Evolutionary conservation across 208 protist genomes (phyloP), one percentile per base, ranked within the genome.

Genomic region (Trypanosomatidae sp.): DNA sequence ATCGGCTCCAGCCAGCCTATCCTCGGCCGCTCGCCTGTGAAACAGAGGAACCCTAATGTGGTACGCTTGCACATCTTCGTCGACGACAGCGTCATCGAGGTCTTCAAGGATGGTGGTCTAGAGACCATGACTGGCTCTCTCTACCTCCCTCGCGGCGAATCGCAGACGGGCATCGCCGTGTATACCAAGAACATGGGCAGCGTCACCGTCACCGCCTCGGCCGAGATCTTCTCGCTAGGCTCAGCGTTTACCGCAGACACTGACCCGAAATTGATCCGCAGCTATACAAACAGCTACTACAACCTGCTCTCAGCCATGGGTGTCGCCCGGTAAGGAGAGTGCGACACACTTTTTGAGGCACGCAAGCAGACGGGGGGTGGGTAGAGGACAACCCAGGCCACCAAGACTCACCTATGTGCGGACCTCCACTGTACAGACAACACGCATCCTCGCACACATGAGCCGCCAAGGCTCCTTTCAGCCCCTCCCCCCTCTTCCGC

Each of bases 41-140:
- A 70, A 22, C 44, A 68, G 56, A 72, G 53, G 15, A 76, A 76
- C 49, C 46, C 79, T 10, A 83, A 76, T 46, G 66, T 53, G 59
- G 59, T 86, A 19, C 19, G 59, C 36, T 44, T 86, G 55, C 78
- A 59, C 68, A 79, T 86, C 59, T 83, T 73, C 58, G 77, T 86
- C 8, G 82, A 86, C 44, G 71, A 71, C 74, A 81, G 71, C 55
- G 64, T 86, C 39, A 41, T 86, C 12, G 82, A 91, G 74, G 73
- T 88, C 44, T 81, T 91, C 79, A 79, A 85, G 73, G 76, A 87
- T 65, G 67, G 73, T 56, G 82, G 77, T 3, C 56, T 87, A 49
- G 73, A 91, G 76, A 77, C 79, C 65, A 56, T 82, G 36, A 86
- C 73, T 28, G 81, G 73, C 0, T 77, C 70, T 7, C 52, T 83